Percentiles rank a stretch among this genome's conserved stretches.
phyloP scores from a whole-genome alignment of 805 yeast genomes.

The Saccharomycopsis babjevae region DNA sequence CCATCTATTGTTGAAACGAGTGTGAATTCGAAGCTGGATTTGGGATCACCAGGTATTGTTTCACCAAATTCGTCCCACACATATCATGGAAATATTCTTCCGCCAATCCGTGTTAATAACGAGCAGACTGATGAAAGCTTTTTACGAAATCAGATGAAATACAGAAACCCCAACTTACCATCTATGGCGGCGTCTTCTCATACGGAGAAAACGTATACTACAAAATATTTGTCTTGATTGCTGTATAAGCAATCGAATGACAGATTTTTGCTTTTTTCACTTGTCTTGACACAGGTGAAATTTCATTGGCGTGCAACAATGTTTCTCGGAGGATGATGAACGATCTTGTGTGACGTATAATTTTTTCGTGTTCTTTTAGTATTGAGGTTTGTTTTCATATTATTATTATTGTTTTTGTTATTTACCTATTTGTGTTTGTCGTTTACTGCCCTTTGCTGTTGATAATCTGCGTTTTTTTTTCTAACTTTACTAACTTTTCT shows the following conservation, averaged over 20 bases:
- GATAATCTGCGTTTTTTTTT: no score
- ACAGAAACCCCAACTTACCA: constrained; percentile 16
- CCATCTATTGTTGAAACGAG: background rate
- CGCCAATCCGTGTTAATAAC: constrained; percentile 7
- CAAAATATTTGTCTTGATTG: background rate
- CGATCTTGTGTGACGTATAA: no score
- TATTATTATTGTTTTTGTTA: no score
- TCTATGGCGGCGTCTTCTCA: background rate
- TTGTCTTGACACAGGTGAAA: background rate
- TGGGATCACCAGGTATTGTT: background rate
- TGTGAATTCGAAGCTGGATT: background rate
- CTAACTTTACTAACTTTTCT: no score
- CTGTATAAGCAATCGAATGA: no score
- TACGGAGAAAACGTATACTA: background rate
- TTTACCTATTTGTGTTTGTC: no score
- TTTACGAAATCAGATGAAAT: constrained; percentile 5
- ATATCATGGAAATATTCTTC: constrained; percentile 16
- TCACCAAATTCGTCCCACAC: background rate
- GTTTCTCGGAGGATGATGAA: no score
- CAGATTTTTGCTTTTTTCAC: no score
- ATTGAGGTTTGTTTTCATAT: no score
- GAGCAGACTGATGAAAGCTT: constrained; percentile 8
- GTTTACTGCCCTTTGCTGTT: no score
- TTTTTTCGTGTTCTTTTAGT: no score
- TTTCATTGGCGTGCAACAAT: no score